Evolutionary conservation across 257 asterid genomes (phyloP).

Genomic region (Marsdenia floribunda): DNA sequence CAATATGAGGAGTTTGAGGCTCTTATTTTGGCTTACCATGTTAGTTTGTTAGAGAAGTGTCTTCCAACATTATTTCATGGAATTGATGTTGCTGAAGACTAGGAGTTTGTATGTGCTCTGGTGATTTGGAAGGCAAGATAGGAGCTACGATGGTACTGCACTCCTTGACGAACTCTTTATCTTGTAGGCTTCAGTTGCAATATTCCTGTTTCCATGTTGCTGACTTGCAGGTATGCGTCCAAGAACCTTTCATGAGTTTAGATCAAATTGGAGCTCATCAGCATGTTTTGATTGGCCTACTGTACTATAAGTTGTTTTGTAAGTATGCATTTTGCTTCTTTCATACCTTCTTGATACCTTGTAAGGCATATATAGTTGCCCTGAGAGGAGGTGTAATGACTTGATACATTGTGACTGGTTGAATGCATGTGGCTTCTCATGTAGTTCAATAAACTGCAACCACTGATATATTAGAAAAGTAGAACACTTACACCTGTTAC

Average conservation of each 20-base stretch:
- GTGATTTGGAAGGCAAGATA: background rate
- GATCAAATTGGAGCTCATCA: background rate
- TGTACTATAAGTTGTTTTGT: background rate
- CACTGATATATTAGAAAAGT: background rate
- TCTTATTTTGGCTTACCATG: background rate
- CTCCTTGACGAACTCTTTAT: background rate
- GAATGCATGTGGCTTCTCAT: background rate
- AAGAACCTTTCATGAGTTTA: background rate
- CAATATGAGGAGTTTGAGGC: background rate
- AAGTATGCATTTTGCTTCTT: background rate
- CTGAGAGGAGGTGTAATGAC: background rate
- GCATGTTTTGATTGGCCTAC: background rate
- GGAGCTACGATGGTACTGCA: background rate
- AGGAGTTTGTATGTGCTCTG: background rate
- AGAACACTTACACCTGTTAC: background rate
- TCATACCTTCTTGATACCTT: background rate
- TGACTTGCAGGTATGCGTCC: background rate
- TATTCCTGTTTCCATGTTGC: background rate
- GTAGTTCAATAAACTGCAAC: background rate
- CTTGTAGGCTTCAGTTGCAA: background rate
- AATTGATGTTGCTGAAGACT: background rate
- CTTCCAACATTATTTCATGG: background rate
- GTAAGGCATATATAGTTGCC: background rate
- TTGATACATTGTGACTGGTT: background rate
- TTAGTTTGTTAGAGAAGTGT: background rate